Base-by-base conservation (phyloP, 371 early-diverging fungal species). In the Choanephora cucurbitarum region DNA sequence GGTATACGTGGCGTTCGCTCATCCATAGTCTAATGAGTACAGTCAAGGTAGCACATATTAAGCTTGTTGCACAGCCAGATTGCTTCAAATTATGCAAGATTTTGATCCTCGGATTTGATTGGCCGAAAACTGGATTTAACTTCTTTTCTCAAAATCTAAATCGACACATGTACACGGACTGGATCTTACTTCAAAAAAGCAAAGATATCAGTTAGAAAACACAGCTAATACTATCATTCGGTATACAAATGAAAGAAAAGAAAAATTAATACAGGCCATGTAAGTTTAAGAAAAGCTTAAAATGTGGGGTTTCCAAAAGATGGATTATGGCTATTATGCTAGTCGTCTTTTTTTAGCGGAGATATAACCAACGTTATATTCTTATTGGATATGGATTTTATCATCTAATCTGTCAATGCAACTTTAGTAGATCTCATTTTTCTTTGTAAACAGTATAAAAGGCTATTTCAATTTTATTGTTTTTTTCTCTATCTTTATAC, bases 371-470 rank as follows among this genome's bases (percentile, higher is more conserved):
- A 14, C 10, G 9, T 24, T 24, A 31, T 54, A 8, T 22, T 45
- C 42, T 31, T 28, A 57, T 49, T 57, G 57, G 57, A 33, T 31
- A 28, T 50, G 31, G 13, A 37, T 39, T 15, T 28, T 18, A 44
- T 23, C 60, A 47, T 54, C 52, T 54, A 31, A 60, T 60, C 54
- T 54, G 42, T 32, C 49, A 49, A 49, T 43, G 44, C 53, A 13
- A 21, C 44, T 19, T 52, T 52, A 52, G 52, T 17, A 52, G 52
- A 52, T 52, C 52, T 52, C 10, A 5, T 28, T 28, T 28, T 28
- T 28, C 7, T 7, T 28, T 28, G 3, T 28, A 5, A 7, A 28
- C 7, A 28, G 14, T 37, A 37, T 37, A 37, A 37, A 37, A 37
- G 14, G 1, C 37, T 2, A 37, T 13, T 13, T 14, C 11, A 37